Conservation (phyloP, 129 eudicot species). For the Flaveria robusta region DNA sequence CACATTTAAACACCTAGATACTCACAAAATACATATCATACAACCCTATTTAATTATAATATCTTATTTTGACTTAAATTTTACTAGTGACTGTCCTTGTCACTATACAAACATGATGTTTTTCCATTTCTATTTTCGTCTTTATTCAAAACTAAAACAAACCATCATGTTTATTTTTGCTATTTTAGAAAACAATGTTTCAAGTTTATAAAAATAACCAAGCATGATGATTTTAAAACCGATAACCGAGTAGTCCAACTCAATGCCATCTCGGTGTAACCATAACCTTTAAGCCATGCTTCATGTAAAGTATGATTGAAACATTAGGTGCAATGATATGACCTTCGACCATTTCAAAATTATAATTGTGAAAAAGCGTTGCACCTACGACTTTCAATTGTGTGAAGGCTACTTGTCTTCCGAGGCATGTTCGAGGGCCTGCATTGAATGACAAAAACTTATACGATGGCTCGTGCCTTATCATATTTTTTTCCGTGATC, state of each 20-base stretch:
- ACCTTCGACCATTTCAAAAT: constrained; percentile 48
- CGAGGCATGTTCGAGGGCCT: constrained; percentile 75
- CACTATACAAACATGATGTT: background rate
- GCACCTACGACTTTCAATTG: constrained; percentile 62
- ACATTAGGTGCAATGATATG: constrained; percentile 54
- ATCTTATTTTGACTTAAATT: no score
- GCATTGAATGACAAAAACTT: constrained; percentile 76
- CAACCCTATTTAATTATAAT: no score
- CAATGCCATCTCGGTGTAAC: constrained; percentile 45
- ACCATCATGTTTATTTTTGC: background rate
- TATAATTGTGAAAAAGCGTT: constrained; percentile 48
- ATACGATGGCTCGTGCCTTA: constrained; percentile 64
- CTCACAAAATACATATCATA: no score
- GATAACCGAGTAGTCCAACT: constrained; percentile 29
- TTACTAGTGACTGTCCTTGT: no score
- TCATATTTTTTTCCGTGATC: constrained; percentile 52
- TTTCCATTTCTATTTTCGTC: no score
- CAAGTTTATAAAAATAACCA: background rate
- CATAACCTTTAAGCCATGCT: constrained; percentile 59
- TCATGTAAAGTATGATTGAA: constrained; percentile 68
- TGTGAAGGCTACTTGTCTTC: constrained; percentile 64
- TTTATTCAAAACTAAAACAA: background rate
- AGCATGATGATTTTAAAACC: background rate
- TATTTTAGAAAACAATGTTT: background rate
- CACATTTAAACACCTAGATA: no score